A percentile compares a stretch with the other conserved stretches of the same genome.
Conservation (phyloP, 371 early-diverging fungal species). For the Ecytonucleospora hepatopenaei region DNA sequence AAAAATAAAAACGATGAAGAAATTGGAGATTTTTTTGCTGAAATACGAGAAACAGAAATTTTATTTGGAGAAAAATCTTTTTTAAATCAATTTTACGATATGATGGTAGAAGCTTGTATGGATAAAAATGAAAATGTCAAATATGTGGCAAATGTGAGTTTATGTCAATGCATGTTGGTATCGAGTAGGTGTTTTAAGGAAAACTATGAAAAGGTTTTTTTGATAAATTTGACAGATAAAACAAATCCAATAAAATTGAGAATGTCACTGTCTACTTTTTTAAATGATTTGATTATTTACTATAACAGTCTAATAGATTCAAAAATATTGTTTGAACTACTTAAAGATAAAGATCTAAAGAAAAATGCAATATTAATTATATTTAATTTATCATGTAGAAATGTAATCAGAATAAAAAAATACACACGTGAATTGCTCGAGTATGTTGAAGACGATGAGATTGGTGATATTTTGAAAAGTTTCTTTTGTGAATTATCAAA, state of each 20-base stretch:
- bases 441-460: conserved; percentile 19
- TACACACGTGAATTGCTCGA: conserved; percentile 11
- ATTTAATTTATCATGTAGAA: conserved; percentile 26
- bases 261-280: conserved; percentile 25
- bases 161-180: conserved; percentile 31
- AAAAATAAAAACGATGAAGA: conserved; percentile 48
- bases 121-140: conserved; percentile 2
- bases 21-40: conserved; percentile 53
- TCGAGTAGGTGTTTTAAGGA: conserved; percentile 32
- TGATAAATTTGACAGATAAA: conserved; percentile 1
- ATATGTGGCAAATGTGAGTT: conserved; percentile 11
- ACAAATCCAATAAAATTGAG: conserved; percentile 4
- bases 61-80: conserved; percentile 40
- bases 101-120: conserved; percentile 26
- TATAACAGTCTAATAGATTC: conserved; percentile 30
- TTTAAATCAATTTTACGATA: conserved; percentile 26
- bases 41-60: conserved; percentile 54
- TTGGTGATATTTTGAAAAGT: conserved; percentile 18
- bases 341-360: conserved; percentile 21
- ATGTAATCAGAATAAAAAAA: conserved; percentile 30
- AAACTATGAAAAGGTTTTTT: conserved; percentile 8
- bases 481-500: conserved; percentile 13
- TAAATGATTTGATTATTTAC: conserved; percentile 33
- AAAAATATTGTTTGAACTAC: conserved; percentile 18
- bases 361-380: conserved; percentile 35